Base-by-base conservation (phyloP, 805 yeast species). In the Candida sithepensis region DNA sequence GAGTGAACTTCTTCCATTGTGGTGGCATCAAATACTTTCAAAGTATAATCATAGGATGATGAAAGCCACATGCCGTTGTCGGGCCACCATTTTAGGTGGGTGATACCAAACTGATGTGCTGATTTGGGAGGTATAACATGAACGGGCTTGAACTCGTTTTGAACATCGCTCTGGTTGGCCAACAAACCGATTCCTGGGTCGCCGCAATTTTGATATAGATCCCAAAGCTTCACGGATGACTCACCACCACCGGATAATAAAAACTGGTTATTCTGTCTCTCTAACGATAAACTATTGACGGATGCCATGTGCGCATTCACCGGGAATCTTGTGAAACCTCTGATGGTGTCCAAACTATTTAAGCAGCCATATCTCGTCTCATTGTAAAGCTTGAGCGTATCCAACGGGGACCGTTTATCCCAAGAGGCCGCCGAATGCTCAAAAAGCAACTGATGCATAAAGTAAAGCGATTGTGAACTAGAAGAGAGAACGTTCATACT, bases 21-120 rank as follows among this genome's bases (percentile, higher is more conserved):
- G 46, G 75, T 75, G 0, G 96, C 76, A 60, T 89, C 96, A 95
- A 96, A 91, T 1, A 89, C 72, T 52, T 83, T 85, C 20, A 90
- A 77, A 0, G 81, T 77, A 48, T 78, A 80, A 64, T 91, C 97
- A 63, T 82, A 88, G 0, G 96, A 88, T 1, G 89, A 81, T 2
- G 89, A 77, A 18, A 89, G 73, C 68, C 89, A 90, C 82, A 91
- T 74, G 1, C 96, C 97, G 30, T 83, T 80, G 64, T 91, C 97
- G 0, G 94, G 90, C 92, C 96, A 92, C 97, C 97, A 91, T 56
- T 75, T 72, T 0, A 88, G 70, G 14, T 78, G 67, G 0, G 96
- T 85, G 0, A 91, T 73, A 0, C 96, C 96, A 61, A 74, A 88
- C 18, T 68, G 63, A 60, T 91, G 97, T 0, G 74, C 78, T 23